phyloP scores from a whole-genome alignment of 371 early-diverging fungal species.

The Choanephora cucurbitarum region DNA sequence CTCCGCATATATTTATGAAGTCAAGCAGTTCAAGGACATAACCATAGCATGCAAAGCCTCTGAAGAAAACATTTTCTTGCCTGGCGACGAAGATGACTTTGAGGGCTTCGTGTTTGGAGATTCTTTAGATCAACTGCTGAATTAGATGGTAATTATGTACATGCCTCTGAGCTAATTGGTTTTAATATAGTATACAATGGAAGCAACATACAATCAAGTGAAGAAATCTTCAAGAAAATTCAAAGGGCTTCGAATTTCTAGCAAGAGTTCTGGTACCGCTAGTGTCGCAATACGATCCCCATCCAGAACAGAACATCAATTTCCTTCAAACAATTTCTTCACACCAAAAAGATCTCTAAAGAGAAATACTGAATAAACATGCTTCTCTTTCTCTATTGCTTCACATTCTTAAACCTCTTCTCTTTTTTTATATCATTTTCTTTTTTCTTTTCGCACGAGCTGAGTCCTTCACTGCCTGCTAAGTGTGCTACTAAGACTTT shows the following conservation, averaged over 20 bases:
- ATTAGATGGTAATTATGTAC: too few species aligned
- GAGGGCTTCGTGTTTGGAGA: not conserved
- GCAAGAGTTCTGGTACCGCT: not conserved
- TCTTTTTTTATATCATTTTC: too few species aligned
- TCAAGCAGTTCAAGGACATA: not conserved
- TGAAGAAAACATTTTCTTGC: not conserved
- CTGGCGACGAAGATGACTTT: not conserved
- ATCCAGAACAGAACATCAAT: not conserved
- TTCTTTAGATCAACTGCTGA: conserved; percentile 4
- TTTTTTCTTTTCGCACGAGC: too few species aligned
- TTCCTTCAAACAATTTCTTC: not conserved
- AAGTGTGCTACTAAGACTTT: too few species aligned
- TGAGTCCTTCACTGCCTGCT: too few species aligned
- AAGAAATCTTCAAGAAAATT: not conserved
- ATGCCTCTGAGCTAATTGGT: not conserved
- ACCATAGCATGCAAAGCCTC: not conserved
- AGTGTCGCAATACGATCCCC: not conserved
- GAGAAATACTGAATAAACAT: not conserved
- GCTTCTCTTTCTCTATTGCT: not conserved
- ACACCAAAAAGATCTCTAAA: not conserved
- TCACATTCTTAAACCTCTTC: not conserved
- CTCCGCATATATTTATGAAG: not conserved
- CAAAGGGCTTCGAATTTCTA: not conserved
- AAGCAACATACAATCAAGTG: not conserved
- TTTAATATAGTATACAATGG: conserved; percentile 2